Evolutionary conservation across 169 alveolate genomes (phyloP).

Genomic region (Theileria orientalis): DNA sequence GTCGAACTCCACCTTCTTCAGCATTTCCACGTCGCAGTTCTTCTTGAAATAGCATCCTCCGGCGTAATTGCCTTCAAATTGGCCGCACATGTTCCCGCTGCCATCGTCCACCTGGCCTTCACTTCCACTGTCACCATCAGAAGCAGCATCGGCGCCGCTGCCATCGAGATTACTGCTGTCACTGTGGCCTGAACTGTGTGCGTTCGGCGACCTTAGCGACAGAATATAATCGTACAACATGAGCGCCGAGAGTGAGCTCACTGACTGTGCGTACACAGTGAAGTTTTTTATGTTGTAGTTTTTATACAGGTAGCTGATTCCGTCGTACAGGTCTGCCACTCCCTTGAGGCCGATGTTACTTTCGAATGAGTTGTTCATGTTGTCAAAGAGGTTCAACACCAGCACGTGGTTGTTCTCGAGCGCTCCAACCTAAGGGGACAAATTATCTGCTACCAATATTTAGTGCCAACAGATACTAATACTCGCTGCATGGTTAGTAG

Average conservation of each 20-base stretch:
- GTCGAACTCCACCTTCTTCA: slow-evolving; percentile 5
- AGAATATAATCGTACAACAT: slow-evolving; percentile 11
- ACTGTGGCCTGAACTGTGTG: no score
- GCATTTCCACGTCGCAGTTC: slow-evolving; percentile 12
- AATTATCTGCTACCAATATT: no score
- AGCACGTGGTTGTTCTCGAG: slow-evolving; percentile 41
- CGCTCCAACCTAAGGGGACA: slow-evolving; percentile 30
- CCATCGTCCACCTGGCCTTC: no score
- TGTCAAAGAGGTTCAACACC: slow-evolving; percentile 36
- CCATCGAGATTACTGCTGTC: no score
- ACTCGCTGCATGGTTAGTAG: no score
- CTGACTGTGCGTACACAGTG: slow-evolving; percentile 53
- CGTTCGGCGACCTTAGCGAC: background rate
- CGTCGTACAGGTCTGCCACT: slow-evolving; percentile 52
- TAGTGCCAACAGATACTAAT: no score
- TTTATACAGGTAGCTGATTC: slow-evolving; percentile 9
- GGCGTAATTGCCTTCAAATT: background rate
- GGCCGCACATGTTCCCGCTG: no score
- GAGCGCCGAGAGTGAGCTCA: slow-evolving; percentile 46
- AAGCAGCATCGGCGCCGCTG: no score
- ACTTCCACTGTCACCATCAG: no score
- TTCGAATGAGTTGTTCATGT: slow-evolving; percentile 28
- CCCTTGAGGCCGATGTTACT: slow-evolving; percentile 59
- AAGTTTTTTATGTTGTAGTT: slow-evolving; percentile 24
- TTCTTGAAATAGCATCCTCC: background rate